Conservation (phyloP, 805 yeast genomes). For the Candida odintsovae region DNA sequence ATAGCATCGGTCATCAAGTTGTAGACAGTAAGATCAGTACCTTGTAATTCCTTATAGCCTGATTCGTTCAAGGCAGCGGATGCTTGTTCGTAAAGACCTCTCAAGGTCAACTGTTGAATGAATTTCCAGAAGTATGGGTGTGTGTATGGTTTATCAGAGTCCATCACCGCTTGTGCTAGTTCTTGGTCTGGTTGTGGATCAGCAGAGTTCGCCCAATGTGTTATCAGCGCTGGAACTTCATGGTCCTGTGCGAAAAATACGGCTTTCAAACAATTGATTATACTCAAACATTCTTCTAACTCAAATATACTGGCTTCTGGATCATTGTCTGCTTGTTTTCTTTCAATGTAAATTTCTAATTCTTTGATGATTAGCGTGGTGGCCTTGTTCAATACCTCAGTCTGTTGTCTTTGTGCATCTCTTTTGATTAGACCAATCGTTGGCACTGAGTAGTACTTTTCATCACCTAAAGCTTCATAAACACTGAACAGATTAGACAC, state of each 20-base stretch:
- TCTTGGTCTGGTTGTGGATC: slow-evolving; percentile 61
- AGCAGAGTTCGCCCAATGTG: slow-evolving; percentile 62
- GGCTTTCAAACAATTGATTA: slow-evolving; percentile 55
- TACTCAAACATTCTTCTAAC: slow-evolving; percentile 40
- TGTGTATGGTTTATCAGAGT: slow-evolving; percentile 37
- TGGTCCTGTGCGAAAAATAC: slow-evolving; percentile 35
- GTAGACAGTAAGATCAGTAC: slow-evolving; percentile 17
- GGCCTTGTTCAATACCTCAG: slow-evolving; percentile 30
- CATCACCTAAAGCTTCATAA: slow-evolving; percentile 44
- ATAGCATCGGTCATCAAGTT: slow-evolving; percentile 29
- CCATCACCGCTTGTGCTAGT: slow-evolving; percentile 39
- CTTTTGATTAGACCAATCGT: slow-evolving; percentile 34
- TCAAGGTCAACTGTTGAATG: slow-evolving; percentile 45
- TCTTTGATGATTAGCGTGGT: slow-evolving; percentile 28
- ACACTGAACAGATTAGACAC: slow-evolving; percentile 45
- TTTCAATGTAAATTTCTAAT: slow-evolving; percentile 27
- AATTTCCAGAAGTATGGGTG: slow-evolving; percentile 60
- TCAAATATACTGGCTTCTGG: slow-evolving; percentile 27
- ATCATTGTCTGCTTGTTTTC: slow-evolving; percentile 26
- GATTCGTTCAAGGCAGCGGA: slow-evolving; percentile 39
- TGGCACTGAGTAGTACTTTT: slow-evolving; percentile 35
- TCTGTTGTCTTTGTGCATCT: slow-evolving; percentile 29
- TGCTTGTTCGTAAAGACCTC: slow-evolving; percentile 61
- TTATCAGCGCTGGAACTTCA: slow-evolving; percentile 36
- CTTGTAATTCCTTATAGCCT: slow-evolving; percentile 34